Base-by-base conservation (phyloP, 2,329 filamentous ascomycete species). In the Cytospora piceicola region DNA sequence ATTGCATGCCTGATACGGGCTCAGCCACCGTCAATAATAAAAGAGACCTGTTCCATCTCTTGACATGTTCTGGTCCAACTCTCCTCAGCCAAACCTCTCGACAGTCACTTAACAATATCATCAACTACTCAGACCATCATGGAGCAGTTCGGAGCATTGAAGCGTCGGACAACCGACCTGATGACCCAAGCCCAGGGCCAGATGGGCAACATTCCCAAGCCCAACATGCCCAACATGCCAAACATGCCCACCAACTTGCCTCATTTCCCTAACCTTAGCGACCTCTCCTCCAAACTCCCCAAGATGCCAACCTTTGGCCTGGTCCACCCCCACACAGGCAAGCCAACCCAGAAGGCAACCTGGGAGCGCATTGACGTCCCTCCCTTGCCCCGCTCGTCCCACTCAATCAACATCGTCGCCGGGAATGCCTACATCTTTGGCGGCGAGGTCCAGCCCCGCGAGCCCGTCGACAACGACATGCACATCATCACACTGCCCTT, bases 401-500 rank as follows among this genome's bases (percentile, higher is more conserved):
- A 95, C 73, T 84, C 86, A 3, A 75, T 93, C 70, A 84, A 91
- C 53, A 80, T 90, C 51, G 76, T 89, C 27, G 80, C 78, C 55
- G 79, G 82, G 17, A 82, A 79, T n/a, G 83, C 85, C 54, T 82
- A 81, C 71, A 71, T 96, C 71, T 96, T 93, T 73, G 92, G 93
- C 67, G 93, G 92, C 70, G 92, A 95, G 75, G 77, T 88, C 65
- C 77, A 80, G 34, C 83, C 87, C 1, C 81, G 88, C 49, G 77
- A 88, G 71, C 87, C 88, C 8, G 83, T 89, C 64, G 90, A 93
- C 77, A 92, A 92, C 73, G 82, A 88, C 70, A 83, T 95, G 75
- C 89, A 93, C 73, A 78, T 87, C 61, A 73, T 94, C 56, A 81
- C 82, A 0, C 77, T 93, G 27, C 85, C 86, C 6, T 84, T 82